phyloP scores from a whole-genome alignment of 306 rosid genomes.

The Dryas alaskensis region DNA sequence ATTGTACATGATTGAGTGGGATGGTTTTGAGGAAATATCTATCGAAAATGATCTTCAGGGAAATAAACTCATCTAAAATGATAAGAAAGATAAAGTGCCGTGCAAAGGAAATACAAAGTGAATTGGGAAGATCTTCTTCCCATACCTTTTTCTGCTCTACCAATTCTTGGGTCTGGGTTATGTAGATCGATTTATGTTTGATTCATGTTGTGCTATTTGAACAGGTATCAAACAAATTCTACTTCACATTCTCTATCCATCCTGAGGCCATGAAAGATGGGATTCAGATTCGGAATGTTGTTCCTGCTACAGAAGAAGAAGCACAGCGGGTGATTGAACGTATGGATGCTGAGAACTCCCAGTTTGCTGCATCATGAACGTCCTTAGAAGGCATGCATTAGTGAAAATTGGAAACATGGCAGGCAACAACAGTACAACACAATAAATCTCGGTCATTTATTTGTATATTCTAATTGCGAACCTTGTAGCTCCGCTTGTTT shows the following conservation, averaged over 20 bases:
- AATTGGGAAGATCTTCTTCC: neutral
- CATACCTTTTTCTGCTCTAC: neutral
- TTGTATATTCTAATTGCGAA: neutral
- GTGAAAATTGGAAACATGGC: neutral
- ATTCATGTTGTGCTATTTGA: constrained; percentile 9
- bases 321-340: constrained; percentile 67
- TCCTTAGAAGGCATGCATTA: constrained; percentile 2
- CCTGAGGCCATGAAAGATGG: constrained; percentile 57
- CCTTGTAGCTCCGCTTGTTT: neutral
- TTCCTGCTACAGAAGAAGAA: constrained; percentile 80
- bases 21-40: neutral
- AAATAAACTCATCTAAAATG: neutral
- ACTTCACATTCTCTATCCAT: constrained; percentile 65
- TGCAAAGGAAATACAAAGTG: neutral
- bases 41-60: neutral
- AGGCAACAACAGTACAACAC: neutral
- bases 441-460: neutral
- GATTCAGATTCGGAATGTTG: constrained; percentile 55
- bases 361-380: constrained; percentile 26
- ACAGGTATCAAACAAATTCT: constrained; percentile 86
- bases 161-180: neutral
- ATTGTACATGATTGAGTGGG: neutral
- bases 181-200: constrained; percentile 1
- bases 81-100: neutral
- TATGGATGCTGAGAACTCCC: constrained; percentile 56